Evolutionary conservation across 441 rosid genomes (phyloP), one percentile per base, ranked within the genome.

Genomic region (Brassica balearica): DNA sequence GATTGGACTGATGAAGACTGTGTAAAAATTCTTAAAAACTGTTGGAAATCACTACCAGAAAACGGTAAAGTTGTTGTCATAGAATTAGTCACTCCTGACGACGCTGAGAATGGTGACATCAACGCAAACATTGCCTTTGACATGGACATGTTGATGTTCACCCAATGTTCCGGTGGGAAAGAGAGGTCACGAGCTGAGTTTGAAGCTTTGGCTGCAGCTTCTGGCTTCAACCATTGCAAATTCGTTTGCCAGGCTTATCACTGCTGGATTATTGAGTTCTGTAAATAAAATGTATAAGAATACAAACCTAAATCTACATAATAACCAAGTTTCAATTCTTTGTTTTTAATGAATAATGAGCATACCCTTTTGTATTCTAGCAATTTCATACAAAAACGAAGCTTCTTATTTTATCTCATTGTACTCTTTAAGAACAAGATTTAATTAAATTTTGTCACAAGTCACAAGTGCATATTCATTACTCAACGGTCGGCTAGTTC

Each of bases 1-100:
- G 76, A 83, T 15, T 81, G 76, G 84, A 79, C 74, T 15, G 85
- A 83, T 1, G 80, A 79, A 29, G 68, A 79, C 2, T 83, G 86
- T 0, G 10, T 81, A 29, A 29, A 29, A 29, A 29, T 29, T 29
- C 34, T 29, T 29, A 29, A 29, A 29, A 29, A 29, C 34, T 29
- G 34, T 29, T 29, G 34, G 75, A 79, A 73, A 63, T 74, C 82
- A 2, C 9, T 79, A 53, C 85, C 86, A 14, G 22, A 68, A 0
- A 56, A 85, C 2, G 86, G 86, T 10, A 85, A 85, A 66, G 81
- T 85, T 2, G 80, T 83, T 7, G 81, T 83, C 1, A 63, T 83
- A 22, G 86, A 83, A 5, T 1, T 71, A 17, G 77, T 83, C 10
- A 68, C 82, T 27, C 78, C 82, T 8, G 73, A 65, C 3, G 25